These are phyloP conservation scores for Chrysoporthe deuterocubensis DNA, from an alignment of 2,329 filamentous ascomycete species.

Conservation along the genomic window DNA sequence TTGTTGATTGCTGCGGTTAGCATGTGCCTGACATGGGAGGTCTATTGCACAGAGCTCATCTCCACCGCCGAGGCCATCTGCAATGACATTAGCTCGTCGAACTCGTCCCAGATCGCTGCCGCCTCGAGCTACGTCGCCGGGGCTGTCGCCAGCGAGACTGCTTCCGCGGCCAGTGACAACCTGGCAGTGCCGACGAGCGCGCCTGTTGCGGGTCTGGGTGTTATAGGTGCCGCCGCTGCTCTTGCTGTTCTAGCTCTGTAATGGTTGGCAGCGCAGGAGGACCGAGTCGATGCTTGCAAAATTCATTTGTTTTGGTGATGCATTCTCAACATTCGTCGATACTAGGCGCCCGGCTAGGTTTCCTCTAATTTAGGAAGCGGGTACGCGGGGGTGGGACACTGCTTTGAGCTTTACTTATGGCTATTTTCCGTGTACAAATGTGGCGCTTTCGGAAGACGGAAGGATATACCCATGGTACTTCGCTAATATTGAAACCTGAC, in stretches of 20 bases:
- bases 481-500: neutral
- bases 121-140: conserved; percentile 25
- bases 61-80: conserved; percentile 20
- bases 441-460: neutral
- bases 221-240: conserved; percentile 25
- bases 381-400: neutral
- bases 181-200: conserved; percentile 9
- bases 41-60: conserved; percentile 15
- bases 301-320: too few species aligned
- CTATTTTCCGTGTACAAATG: neutral
- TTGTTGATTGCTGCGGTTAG: neutral
- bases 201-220: conserved; percentile 22
- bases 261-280: neutral
- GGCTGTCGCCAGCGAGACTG: conserved; percentile 17
- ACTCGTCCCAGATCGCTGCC: conserved; percentile 21
- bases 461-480: neutral
- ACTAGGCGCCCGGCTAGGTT: neutral
- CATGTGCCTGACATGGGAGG: neutral
- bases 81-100: conserved; percentile 17
- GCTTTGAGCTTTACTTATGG: neutral
- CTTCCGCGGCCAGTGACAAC: conserved; percentile 18
- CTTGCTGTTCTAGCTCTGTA: conserved; percentile 25
- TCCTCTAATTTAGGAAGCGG: neutral
- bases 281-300: neutral
- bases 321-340: neutral